phyloP scores from a whole-genome alignment of 352 stramenopile species.

The Phytophthora citricola region DNA sequence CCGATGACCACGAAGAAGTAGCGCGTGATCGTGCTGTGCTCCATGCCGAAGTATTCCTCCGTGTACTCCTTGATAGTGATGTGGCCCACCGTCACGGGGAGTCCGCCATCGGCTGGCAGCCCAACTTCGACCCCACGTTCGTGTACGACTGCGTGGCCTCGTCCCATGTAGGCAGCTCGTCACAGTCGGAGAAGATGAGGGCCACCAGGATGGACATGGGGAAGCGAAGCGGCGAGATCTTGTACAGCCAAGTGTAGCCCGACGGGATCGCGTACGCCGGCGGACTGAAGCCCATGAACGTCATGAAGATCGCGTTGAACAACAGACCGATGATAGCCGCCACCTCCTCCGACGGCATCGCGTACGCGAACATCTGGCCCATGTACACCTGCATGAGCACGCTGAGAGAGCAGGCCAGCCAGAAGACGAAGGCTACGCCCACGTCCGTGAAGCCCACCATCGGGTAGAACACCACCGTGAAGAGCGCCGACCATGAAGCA shows the following conservation, averaged over 20 bases:
- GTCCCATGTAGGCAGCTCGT: conserved; percentile 29
- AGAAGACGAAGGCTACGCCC: conserved; percentile 28
- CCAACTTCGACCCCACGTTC: conserved; percentile 29
- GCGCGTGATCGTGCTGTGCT: conserved; percentile 19
- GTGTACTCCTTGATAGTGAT: conserved; percentile 30
- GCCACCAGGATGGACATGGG: conserved; percentile 36
- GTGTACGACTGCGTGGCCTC: conserved; percentile 13
- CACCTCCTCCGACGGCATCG: conserved; percentile 34
- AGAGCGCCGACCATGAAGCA: conserved; percentile 40
- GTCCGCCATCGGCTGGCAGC: conserved; percentile 24
- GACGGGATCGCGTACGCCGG: background rate
- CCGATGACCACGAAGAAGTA: conserved; percentile 29
- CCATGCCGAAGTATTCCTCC: conserved; percentile 35
- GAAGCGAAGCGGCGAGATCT: conserved; percentile 38
- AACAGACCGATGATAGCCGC: conserved; percentile 36
- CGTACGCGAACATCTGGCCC: conserved; percentile 40
- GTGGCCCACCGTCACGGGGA: conserved; percentile 24
- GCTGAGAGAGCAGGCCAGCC: conserved; percentile 28
- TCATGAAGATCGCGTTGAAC: conserved; percentile 43
- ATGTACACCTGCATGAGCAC: conserved; percentile 45
- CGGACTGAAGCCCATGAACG: conserved; percentile 44
- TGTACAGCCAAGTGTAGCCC: conserved; percentile 43
- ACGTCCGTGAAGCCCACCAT: conserved; percentile 44
- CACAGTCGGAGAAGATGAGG: conserved; percentile 33
- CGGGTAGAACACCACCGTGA: conserved; percentile 43